Conservation (phyloP, 768 basidiomycete genomes). For the Candolleomyces aberdarensis region DNA sequence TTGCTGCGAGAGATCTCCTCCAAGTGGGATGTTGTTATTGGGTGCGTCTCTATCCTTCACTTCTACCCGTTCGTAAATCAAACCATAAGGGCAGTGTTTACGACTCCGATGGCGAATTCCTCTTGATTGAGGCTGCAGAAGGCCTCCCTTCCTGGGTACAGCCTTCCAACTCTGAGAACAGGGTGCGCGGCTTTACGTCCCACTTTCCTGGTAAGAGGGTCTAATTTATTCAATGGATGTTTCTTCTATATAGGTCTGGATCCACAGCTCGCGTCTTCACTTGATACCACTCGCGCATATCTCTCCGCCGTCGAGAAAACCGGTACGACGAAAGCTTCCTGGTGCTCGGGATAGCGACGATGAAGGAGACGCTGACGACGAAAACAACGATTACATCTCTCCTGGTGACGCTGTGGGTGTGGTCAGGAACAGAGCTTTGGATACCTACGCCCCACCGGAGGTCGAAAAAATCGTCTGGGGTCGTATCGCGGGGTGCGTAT, state of each 20-base stretch:
- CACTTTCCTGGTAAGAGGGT: conserved; percentile 29
- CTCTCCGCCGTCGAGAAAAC: conserved; percentile 62
- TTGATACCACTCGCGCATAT: conserved; percentile 78
- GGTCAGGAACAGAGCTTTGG: conserved; percentile 47
- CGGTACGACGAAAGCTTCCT: conserved; percentile 42
- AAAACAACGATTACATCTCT: conserved; percentile 51
- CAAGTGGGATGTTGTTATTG: conserved; percentile 78
- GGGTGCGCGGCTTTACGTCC: conserved; percentile 56
- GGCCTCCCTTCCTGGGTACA: conserved; percentile 86
- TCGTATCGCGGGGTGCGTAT: conserved; percentile 60
- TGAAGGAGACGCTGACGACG: conserved; percentile 39
- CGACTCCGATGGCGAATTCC: conserved; percentile 94
- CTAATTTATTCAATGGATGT: conserved; percentile 22
- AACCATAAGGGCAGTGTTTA: conserved; percentile 44
- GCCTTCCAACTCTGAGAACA: conserved; percentile 87
- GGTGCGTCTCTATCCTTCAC: conserved; percentile 42
- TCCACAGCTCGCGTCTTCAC: conserved; percentile 78
- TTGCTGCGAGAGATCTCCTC: conserved; percentile 72
- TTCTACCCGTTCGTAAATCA: conserved; percentile 2
- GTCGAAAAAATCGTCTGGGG: conserved; percentile 70
- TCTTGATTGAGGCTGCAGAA: conserved; percentile 95
- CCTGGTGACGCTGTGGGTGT: conserved; percentile 61
- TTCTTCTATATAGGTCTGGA: conserved; percentile 74
- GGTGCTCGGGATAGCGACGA: conserved; percentile 46
- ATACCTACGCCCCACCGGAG: conserved; percentile 57